Evolutionary conservation across 2,329 filamentous ascomycete genomes (phyloP), one percentile per base, ranked within the genome.

Genomic region (Myriosclerotinia duriaeana): DNA sequence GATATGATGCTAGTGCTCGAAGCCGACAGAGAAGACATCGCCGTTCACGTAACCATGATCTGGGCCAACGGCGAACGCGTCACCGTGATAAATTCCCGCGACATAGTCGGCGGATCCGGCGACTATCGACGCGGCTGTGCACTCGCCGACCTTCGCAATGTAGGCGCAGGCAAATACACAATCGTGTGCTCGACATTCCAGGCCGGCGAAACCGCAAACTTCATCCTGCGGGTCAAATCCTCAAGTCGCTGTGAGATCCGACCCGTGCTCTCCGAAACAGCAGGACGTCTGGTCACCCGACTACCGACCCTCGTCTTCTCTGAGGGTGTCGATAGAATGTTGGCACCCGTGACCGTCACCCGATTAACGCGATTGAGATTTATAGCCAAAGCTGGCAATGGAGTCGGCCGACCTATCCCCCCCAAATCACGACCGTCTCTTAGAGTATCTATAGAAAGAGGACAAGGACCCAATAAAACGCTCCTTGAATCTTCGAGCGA

Each of bases 121-220:
- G 92, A 97, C 71, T 97, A 99, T 78, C 88, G 91, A 59, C 87
- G 89, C 38, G 90, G 90, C 38, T 91, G 90, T 75, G 90, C 91
- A 5, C 81, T 93, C 42, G 88, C 89, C 3, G 85, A 91, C 69
- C 79, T 85, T 8, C 71, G 77, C 73, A 74, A 70, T 80, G 26
- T 97, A 22, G 86, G 88, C 50, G 80, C 86, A 0, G 94, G 94
- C 0, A 83, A 83, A 0, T 99, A 98, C 77, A 97, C 92, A 0
- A 83, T 97, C 66, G 89, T 97, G 8, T 94, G 90, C 76, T 97
- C 92, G 2, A 96, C 94, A 0, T 98, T 96, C 76, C 92, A 96
- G 69, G 84, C 89, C 0, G 89, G 89, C 11, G 91, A 96, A 74
- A 81, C 86, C 0, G 91, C 90, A 4, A 82, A 83, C 59, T 98